phyloP scores from a whole-genome alignment of 768 basidiomycete species.

The Boletus eberwhitei region DNA sequence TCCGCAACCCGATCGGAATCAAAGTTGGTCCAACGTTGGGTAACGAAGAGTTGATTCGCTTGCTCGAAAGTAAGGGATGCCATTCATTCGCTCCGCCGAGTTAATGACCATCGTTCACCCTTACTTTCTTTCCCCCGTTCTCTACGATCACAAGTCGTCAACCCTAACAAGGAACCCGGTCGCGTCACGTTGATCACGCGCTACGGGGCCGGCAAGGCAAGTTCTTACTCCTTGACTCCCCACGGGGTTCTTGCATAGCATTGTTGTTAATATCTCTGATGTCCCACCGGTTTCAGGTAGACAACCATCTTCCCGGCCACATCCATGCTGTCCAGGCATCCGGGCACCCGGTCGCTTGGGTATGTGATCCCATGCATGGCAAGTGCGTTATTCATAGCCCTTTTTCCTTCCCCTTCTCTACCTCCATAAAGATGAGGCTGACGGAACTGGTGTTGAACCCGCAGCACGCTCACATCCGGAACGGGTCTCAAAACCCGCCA shows the following conservation, averaged over 20 bases:
- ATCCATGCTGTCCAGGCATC: slow-evolving; percentile 77
- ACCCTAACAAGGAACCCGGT: slow-evolving; percentile 79
- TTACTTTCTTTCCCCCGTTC: neutral
- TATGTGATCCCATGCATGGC: slow-evolving; percentile 98
- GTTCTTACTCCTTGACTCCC: neutral
- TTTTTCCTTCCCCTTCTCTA: neutral
- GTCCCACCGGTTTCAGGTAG: slow-evolving; percentile 49
- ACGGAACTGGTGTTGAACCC: neutral
- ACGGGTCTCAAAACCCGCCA: slow-evolving; percentile 86
- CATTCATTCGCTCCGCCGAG: neutral
- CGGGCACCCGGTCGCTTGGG: slow-evolving; percentile 87
- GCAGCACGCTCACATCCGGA: slow-evolving; percentile 77
- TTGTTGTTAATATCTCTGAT: neutral
- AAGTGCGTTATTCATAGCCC: slow-evolving; percentile 56
- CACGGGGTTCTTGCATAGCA: neutral
- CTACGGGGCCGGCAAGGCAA: slow-evolving; percentile 85
- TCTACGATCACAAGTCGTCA: slow-evolving; percentile 57
- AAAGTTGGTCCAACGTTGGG: slow-evolving; percentile 93
- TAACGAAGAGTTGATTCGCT: slow-evolving; percentile 65
- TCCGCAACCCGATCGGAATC: slow-evolving; percentile 91
- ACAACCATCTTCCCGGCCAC: slow-evolving; percentile 69
- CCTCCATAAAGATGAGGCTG: neutral
- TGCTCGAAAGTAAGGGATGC: slow-evolving; percentile 66
- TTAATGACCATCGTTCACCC: neutral
- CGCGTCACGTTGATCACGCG: slow-evolving; percentile 88